phyloP scores from a whole-genome alignment of 805 yeast species.

The Yarrowia bubula region DNA sequence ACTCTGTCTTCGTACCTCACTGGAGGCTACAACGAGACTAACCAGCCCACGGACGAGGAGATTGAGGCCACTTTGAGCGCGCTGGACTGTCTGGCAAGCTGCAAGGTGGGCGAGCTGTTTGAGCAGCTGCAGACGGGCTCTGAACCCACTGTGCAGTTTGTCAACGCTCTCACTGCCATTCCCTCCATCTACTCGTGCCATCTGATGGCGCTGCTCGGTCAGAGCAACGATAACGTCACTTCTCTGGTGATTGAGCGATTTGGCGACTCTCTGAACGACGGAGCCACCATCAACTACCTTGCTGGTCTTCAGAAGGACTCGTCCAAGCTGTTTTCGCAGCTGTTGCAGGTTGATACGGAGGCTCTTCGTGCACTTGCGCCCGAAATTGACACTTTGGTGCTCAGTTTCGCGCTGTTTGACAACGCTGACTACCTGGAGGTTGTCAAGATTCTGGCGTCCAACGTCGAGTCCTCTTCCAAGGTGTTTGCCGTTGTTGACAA shows the following conservation, averaged over 20 bases:
- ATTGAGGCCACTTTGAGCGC: slow-evolving; percentile 82
- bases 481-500: slow-evolving; percentile 28
- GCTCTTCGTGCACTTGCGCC: slow-evolving; percentile 25
- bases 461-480: slow-evolving; percentile 43
- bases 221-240: background rate
- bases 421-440: slow-evolving; percentile 51
- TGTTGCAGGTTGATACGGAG: slow-evolving; percentile 26
- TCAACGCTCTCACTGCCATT: background rate
- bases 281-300: slow-evolving; percentile 7
- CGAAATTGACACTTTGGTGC: slow-evolving; percentile 22
- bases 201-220: slow-evolving; percentile 11
- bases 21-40: slow-evolving; percentile 78
- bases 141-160: slow-evolving; percentile 19
- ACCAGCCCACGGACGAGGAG: slow-evolving; percentile 92
- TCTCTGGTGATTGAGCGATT: background rate
- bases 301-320: slow-evolving; percentile 15
- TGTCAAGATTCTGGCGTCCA: slow-evolving; percentile 49
- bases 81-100: slow-evolving; percentile 74
- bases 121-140: slow-evolving; percentile 46
- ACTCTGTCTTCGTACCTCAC: slow-evolving; percentile 90
- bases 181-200: slow-evolving; percentile 11
- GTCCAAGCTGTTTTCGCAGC: slow-evolving; percentile 17
- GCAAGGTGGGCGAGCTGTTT: slow-evolving; percentile 58
- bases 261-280: slow-evolving; percentile 8
- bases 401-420: slow-evolving; percentile 22